Conservation (phyloP, 495 filamentous ascomycete species). For the Penicillium flavigenum region DNA sequence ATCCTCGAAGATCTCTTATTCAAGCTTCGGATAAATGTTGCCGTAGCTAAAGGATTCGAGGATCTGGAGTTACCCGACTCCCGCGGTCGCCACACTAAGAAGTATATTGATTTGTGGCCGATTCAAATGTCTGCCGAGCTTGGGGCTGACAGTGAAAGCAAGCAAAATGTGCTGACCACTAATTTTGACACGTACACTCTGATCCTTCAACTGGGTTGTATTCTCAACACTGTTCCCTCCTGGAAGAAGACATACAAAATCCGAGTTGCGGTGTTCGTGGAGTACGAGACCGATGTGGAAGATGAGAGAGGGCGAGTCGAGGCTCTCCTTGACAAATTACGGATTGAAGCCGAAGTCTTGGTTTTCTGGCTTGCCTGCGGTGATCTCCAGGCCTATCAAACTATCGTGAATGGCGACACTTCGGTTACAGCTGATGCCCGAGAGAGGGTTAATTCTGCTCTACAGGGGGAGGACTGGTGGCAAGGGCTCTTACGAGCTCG, state of each 20-base stretch:
- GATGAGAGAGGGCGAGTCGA: constrained; percentile 75
- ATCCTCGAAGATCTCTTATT: constrained; percentile 80
- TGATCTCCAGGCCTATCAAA: constrained; percentile 68
- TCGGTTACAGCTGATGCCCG: constrained; percentile 46
- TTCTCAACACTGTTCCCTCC: constrained; percentile 75
- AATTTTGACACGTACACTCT: constrained; percentile 93
- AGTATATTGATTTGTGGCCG: constrained; percentile 86
- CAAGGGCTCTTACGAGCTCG: constrained; percentile 65
- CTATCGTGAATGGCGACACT: constrained; percentile 68
- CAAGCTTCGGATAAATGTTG: constrained; percentile 79
- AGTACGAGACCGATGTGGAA: constrained; percentile 81
- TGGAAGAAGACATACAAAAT: constrained; percentile 78
- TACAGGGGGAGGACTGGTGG: constrained; percentile 81
- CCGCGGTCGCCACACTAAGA: constrained; percentile 60
- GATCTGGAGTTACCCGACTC: constrained; percentile 66
- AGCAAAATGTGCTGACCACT: constrained; percentile 72
- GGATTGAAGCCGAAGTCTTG: constrained; percentile 75
- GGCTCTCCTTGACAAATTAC: constrained; percentile 72
- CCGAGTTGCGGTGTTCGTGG: constrained; percentile 81
- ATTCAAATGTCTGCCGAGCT: constrained; percentile 83
- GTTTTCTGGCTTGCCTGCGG: constrained; percentile 84
- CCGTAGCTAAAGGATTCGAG: constrained; percentile 80
- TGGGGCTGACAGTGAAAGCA: constrained; percentile 56
- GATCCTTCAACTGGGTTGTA: constrained; percentile 82
- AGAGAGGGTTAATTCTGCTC: constrained; percentile 53